Conservation (phyloP, 768 basidiomycete genomes). For the Rossbeevera mucosa region DNA sequence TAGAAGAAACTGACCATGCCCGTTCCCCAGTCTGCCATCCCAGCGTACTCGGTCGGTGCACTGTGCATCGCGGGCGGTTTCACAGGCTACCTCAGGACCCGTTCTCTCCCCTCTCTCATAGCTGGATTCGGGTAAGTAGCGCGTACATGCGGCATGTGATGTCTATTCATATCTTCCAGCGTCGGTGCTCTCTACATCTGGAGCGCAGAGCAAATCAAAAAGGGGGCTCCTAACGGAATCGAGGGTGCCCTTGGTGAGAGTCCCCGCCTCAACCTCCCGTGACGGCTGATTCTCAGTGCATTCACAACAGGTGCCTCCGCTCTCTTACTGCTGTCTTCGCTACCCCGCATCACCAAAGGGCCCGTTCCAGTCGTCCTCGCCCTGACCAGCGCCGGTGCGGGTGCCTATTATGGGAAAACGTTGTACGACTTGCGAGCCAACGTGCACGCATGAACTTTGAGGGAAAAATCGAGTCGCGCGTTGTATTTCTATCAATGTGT, state of each 20-base stretch:
- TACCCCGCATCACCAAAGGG: slow-evolving; percentile 68
- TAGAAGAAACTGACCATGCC: slow-evolving; percentile 22
- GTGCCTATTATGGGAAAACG: slow-evolving; percentile 64
- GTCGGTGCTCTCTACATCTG: slow-evolving; percentile 78
- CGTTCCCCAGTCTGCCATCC: slow-evolving; percentile 64
- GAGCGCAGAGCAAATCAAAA: slow-evolving; percentile 73
- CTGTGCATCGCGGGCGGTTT: slow-evolving; percentile 76
- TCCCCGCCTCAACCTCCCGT: neutral
- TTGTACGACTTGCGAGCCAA: slow-evolving; percentile 36
- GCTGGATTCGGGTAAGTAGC: slow-evolving; percentile 66
- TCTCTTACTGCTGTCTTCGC: slow-evolving; percentile 66
- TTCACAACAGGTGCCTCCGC: slow-evolving; percentile 62
- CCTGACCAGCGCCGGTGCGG: slow-evolving; percentile 54
- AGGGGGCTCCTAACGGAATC: slow-evolving; percentile 66
- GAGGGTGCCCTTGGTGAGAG: slow-evolving; percentile 73
- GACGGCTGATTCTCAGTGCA: neutral
- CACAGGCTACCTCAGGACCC: slow-evolving; percentile 65
- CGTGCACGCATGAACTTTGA: slow-evolving; percentile 8
- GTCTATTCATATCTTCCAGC: slow-evolving; percentile 33
- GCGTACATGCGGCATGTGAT: neutral
- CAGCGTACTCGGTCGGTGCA: slow-evolving; percentile 71
- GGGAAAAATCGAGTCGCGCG: neutral
- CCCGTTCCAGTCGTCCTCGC: slow-evolving; percentile 66
- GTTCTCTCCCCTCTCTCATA: slow-evolving; percentile 77
- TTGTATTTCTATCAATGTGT: slow-evolving; percentile 12